Evolutionary conservation across 2,329 filamentous ascomycete species (phyloP).

Genomic region (Westerdykella ornata): DNA sequence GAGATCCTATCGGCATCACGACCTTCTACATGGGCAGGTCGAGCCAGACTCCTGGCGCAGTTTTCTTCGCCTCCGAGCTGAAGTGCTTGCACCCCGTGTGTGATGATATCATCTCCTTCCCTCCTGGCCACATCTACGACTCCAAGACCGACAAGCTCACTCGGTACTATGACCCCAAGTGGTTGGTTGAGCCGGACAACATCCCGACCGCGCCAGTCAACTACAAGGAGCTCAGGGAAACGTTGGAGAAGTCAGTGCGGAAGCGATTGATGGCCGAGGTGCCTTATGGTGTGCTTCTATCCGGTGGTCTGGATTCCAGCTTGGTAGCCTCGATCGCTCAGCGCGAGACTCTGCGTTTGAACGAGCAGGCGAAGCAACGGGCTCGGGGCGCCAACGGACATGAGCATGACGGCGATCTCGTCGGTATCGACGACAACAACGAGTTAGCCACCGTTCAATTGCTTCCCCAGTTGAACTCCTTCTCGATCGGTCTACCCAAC

Average conservation of each 20-base stretch:
- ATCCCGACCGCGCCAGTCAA: constrained; percentile 77
- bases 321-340: constrained; percentile 93
- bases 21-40: constrained; percentile 93
- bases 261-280: constrained; percentile 99
- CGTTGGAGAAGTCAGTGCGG: constrained; percentile 82
- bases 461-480: constrained; percentile 92
- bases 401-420: constrained; percentile 50
- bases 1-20: constrained; percentile 94
- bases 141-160: constrained; percentile 80
- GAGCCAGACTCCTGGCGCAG: constrained; percentile 70
- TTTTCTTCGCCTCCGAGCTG: constrained; percentile 95
- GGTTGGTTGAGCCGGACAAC: constrained; percentile 73
- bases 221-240: constrained; percentile 71
- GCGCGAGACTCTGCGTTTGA: constrained; percentile 76
- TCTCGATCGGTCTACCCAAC: constrained; percentile 92
- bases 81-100: constrained; percentile 91
- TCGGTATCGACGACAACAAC: constrained; percentile 91
- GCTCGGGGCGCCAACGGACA: constrained; percentile 38
- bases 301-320: constrained; percentile 91
- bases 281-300: constrained; percentile 91
- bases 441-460: constrained; percentile 83
- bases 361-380: constrained; percentile 51
- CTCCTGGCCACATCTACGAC: constrained; percentile 92
- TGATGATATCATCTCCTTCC: constrained; percentile 91
- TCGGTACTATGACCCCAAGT: constrained; percentile 84